These are phyloP conservation scores for Meira miltonrushii DNA, from an alignment of 1,284 basidiomycete species.

Conservation along the genomic window DNA sequence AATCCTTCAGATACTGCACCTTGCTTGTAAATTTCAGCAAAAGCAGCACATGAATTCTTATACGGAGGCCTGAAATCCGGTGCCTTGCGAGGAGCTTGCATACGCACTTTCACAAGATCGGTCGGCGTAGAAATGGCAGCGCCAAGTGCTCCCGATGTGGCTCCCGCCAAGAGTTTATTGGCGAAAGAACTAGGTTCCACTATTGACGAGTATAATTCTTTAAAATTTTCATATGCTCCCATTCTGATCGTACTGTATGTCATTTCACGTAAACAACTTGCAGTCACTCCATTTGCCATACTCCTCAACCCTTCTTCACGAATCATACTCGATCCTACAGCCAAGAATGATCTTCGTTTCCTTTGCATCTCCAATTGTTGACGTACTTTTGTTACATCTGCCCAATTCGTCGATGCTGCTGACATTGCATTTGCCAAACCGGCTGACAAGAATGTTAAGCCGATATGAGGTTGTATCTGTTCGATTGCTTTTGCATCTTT, in stretches of 20 bases:
- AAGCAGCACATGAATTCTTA: slow-evolving; percentile 28
- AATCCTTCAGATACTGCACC: not conserved
- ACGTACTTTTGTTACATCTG: slow-evolving; percentile 40
- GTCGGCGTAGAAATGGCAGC: slow-evolving; percentile 33
- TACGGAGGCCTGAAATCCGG: slow-evolving; percentile 28
- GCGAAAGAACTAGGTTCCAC: slow-evolving; percentile 25
- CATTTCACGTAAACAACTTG: slow-evolving; percentile 30
- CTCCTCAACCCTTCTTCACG: slow-evolving; percentile 22
- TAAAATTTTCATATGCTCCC: slow-evolving; percentile 37
- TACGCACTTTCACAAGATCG: slow-evolving; percentile 36
- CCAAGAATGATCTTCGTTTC: slow-evolving; percentile 22
- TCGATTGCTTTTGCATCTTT: no score
- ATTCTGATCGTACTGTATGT: slow-evolving; percentile 40
- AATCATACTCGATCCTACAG: slow-evolving; percentile 23
- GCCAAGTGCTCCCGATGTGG: slow-evolving; percentile 35
- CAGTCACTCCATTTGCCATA: slow-evolving; percentile 35
- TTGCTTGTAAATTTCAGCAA: slow-evolving; percentile 12
- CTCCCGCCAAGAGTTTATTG: slow-evolving; percentile 32
- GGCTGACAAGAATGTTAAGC: slow-evolving; percentile 27
- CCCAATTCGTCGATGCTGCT: slow-evolving; percentile 32
- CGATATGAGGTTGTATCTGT: not conserved
- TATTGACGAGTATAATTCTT: slow-evolving; percentile 19
- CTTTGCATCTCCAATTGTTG: slow-evolving; percentile 32
- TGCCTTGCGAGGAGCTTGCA: slow-evolving; percentile 27
- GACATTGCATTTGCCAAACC: slow-evolving; percentile 34